Percentiles rank a stretch among this genome's conserved stretches.
These are phyloP conservation scores for Monilinia laxa DNA, from an alignment of 2,329 filamentous ascomycete genomes.

Conservation along the genomic window DNA sequence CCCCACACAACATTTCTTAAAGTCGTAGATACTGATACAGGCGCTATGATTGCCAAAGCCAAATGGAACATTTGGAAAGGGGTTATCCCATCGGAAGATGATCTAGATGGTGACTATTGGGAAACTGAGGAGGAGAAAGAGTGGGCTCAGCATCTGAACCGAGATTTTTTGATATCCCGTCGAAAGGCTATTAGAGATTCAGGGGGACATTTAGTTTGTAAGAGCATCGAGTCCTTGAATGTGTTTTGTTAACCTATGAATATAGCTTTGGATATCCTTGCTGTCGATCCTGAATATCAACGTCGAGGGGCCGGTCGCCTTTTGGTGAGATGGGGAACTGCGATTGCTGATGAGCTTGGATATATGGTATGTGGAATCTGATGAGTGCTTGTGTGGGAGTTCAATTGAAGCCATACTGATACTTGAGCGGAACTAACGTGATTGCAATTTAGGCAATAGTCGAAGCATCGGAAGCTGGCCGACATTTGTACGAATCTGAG, in stretches of 20 bases:
- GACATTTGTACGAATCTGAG: constrained; percentile 15
- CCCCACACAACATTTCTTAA: constrained; percentile 12
- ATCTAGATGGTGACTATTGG: constrained; percentile 18
- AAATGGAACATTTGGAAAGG: constrained; percentile 21
- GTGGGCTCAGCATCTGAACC: constrained; percentile 13
- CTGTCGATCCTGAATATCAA: constrained; percentile 12
- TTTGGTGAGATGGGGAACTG: constrained; percentile 19
- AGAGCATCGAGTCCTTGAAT: background rate
- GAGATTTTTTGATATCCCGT: constrained; percentile 13
- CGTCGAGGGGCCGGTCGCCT: constrained; percentile 14
- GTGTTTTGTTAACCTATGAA: constrained; percentile 7
- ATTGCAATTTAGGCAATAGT: constrained; percentile 12
- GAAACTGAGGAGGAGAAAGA: constrained; percentile 17
- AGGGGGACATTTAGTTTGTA: constrained; percentile 18
- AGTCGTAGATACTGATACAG: constrained; percentile 12
- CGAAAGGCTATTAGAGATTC: constrained; percentile 5
- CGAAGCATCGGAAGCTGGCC: constrained; percentile 6
- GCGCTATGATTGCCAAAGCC: constrained; percentile 8
- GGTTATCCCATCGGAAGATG: constrained; percentile 11
- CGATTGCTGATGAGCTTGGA: constrained; percentile 15
- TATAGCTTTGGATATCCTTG: constrained; percentile 19
- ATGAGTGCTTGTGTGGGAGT: background rate
- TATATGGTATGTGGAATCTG: constrained; percentile 2
- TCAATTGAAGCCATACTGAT: background rate
- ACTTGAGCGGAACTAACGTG: background rate